These are phyloP conservation scores for Pseudoturritis turrita DNA, from an alignment of 345 rosid species.

Conservation along the genomic window DNA sequence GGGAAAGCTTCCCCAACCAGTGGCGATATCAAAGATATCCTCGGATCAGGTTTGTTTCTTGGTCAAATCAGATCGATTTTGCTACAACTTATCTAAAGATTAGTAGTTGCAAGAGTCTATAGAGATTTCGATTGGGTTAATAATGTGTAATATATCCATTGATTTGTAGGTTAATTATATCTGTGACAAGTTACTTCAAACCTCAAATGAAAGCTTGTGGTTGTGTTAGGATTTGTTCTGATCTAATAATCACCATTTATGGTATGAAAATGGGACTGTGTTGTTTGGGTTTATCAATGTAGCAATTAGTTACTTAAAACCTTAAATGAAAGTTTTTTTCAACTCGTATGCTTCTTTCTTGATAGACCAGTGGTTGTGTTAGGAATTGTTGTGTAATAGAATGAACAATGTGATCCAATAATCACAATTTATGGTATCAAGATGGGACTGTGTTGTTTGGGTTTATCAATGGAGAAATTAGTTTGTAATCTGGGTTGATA, in stretches of 20 bases:
- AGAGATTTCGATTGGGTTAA: not conserved
- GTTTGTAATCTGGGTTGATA: too few relatives aligned
- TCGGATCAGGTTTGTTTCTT: constrained; percentile 53
- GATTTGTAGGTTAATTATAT: too few relatives aligned
- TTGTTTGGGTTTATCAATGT: not conserved
- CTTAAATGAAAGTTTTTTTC: too few relatives aligned
- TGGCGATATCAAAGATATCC: constrained; percentile 51
- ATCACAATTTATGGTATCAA: too few relatives aligned
- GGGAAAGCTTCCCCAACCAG: constrained; percentile 58
- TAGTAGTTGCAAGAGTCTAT: not conserved
- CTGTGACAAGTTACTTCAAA: not conserved
- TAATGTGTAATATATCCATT: too few relatives aligned
- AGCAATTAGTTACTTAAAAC: too few relatives aligned
- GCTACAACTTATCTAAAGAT: too few relatives aligned
- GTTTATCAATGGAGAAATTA: not conserved
- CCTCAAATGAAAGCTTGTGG: too few relatives aligned
- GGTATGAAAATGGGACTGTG: not conserved
- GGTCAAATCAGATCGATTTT: not conserved
- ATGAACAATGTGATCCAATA: not conserved
- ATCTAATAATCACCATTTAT: not conserved
- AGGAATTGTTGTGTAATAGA: too few relatives aligned
- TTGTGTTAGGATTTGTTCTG: too few relatives aligned
- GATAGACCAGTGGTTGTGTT: too few relatives aligned
- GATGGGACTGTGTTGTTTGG: not conserved
- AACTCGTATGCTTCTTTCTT: too few relatives aligned